Evolutionary conservation across 169 alveolate species (phyloP), one percentile per base, ranked within the genome.

Genomic region (Amoebophrya sp.): DNA sequence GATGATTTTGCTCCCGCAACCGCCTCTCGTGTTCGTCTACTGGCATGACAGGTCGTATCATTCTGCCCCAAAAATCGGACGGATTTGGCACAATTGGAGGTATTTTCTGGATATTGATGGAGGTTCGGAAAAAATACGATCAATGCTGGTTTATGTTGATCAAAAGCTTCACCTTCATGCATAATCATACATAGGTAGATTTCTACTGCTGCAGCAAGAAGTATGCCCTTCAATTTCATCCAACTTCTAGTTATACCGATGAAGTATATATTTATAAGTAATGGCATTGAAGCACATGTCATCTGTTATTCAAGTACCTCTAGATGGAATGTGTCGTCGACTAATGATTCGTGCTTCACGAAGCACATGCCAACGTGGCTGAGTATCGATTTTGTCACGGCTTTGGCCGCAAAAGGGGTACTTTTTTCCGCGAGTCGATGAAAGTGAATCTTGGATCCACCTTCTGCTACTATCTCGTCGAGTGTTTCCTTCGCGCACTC

Each of bases 391-490:
- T 65, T 65, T 18, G 83, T 6, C 38, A 18, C 83, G 39, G 83
- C 83, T 18, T 65, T 1, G 39, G 83, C 83, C 26, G 83, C 83
- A 36, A 65, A 65, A 36, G 83, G 83, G 2, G 83, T 65, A 12
- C 38, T 26, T 65, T 65, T 65, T 26, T 65, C 83, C 36, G 83
- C 83, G 83, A 65, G 83, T 12, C 83, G 83, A 36, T 65, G 83
- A 18, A 26, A 65, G 83, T 65, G 83, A 26, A 65, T 65, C 33
- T 18, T 1, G 39, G 18, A 29, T 1, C 83, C 83, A 65, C 83
- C 83, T 36, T 65, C 83, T 18, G 18, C 33, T 1, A 65, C 83
- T 1, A 65, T 65, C 33, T 65, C 83, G 26, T 18, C 83, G 36
- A 65, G 2, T 6, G 26, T 18, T 12, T 65, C 36, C 83, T 65